Evolutionary conservation across 2,329 filamentous ascomycete genomes (phyloP).

Genomic region (Ophiostoma ulmi): DNA sequence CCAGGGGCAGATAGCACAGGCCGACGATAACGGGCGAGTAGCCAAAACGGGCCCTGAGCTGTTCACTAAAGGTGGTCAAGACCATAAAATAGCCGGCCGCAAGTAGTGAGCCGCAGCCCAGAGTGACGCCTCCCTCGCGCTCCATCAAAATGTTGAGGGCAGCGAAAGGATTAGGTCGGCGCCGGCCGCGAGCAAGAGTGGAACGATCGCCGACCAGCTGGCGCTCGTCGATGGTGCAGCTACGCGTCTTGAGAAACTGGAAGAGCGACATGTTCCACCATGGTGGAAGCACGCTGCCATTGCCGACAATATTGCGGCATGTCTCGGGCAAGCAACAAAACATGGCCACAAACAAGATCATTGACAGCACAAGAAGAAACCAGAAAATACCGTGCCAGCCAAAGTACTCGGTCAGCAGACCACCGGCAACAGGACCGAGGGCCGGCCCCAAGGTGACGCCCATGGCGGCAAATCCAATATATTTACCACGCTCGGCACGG

Average conservation of each 20-base stretch:
- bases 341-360: constrained; percentile 41
- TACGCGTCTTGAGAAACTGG: constrained; percentile 22
- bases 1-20: constrained; percentile 49
- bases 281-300: constrained; percentile 37
- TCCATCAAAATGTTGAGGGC: constrained; percentile 77
- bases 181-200: constrained; percentile 23
- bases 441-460: constrained; percentile 46
- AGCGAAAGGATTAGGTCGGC: constrained; percentile 64
- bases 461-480: constrained; percentile 49
- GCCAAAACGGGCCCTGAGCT: constrained; percentile 47
- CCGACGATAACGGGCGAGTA: constrained; percentile 53
- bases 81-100: constrained; percentile 49
- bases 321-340: constrained; percentile 52
- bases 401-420: constrained; percentile 50
- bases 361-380: constrained; percentile 50
- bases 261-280: constrained; percentile 24
- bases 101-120: constrained; percentile 42
- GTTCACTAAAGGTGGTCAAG: constrained; percentile 41
- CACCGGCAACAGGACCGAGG: constrained; percentile 54
- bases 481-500: constrained; percentile 55
- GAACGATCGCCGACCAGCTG: constrained; percentile 13
- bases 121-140: constrained; percentile 63
- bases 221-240: constrained; percentile 14
- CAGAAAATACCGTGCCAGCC: constrained; percentile 60
- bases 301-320: constrained; percentile 47